Evolutionary conservation across 106 monocot species (phyloP), one percentile per base, ranked within the genome.

Genomic region (Dioscorea dumetorum): DNA sequence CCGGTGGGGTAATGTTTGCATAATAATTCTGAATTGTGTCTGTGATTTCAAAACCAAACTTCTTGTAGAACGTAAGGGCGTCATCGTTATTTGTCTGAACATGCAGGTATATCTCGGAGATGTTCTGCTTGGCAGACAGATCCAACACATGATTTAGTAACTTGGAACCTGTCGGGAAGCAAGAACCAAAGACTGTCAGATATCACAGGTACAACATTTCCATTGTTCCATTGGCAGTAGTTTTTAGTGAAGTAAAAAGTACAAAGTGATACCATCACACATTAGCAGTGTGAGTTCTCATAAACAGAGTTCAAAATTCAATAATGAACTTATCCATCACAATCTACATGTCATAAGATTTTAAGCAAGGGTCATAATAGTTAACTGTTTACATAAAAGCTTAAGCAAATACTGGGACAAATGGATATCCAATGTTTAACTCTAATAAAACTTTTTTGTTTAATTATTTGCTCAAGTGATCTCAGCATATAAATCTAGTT

Each of bases 61-160:
- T 95, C 82, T 88, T 95, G 32, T 95, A 91, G 70, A 95, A 95
- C 48, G 67, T 18, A 49, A 95, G 91, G 50, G 95, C 95, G 23
- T 91, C 95, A 10, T 91, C 91, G 12, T 95, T 91, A 75, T 87
- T 95, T 60, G 95, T 95, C 83, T 95, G 91, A 17, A 91, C 95
- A 48, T 95, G 95, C 70, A 95, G 72, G 69, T 95, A 95, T 8
- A 95, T 88, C 70, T 95, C 95, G 20, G 84, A 66, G 35, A 95
- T 84, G 70, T 86, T 84, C 75, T 91, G 88, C 80, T 82, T 91
- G 0, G 73, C 64, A 2, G 77, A 88, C 21, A 91, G 69, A 64
- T 91, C 88, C 49, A 91, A 48, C 1, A 95, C 83, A 82, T 95
- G 88, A 48, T 78, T 82, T 67, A 95, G 62, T 69, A 95, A 61